Evolutionary conservation across 805 yeast species (phyloP), one percentile per base, ranked within the genome.

Genomic region (Blastobotrys parvus): DNA sequence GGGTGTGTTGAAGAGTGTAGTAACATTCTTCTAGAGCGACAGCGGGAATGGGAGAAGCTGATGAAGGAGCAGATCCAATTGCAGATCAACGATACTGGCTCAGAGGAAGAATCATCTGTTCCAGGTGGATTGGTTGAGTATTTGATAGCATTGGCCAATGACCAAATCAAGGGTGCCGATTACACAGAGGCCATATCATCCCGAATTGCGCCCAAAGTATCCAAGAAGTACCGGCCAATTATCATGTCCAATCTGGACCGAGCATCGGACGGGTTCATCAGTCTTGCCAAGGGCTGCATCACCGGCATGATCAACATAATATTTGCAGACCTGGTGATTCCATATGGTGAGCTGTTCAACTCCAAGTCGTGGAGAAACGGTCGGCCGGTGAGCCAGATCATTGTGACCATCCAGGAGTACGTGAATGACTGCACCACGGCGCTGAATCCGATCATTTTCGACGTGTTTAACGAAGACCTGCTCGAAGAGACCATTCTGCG

Each of bases 41-140:
- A 83, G 49, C 64, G 66, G 21, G 72, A 71, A 42, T 87, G 90
- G 82, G 69, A 70, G 46, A 53, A 55, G 6, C 60, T 78, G 19
- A 71, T 86, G 29, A 72, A 72, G 32, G 60, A 63, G 44, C 85
- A 83, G 56, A 75, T 75, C 3, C 58, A 60, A 15, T 63, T 44
- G 31, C 56, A 57, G 49, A 38, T 59, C 11, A 47, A 45, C 4
- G 60, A 61, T 35, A 63, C 63, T 1, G 70, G 61, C 21, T 62
- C 65, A 51, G 60, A 49, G 8, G 54, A 69, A 45, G 58, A 61
- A 52, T 59, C 67, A 47, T 62, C 65, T 52, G 69, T 80, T 3
- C 76, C 81, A n/a, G 78, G 84, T 19, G 96, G 95, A 1, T 65
- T 87, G 23, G 69, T 81, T 32, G 95, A 87, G 55, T 87, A 87